Evolutionary conservation across 2,329 filamentous ascomycete species (phyloP), one percentile per base, ranked within the genome.

Genomic region (Daldinia eschscholtzii): DNA sequence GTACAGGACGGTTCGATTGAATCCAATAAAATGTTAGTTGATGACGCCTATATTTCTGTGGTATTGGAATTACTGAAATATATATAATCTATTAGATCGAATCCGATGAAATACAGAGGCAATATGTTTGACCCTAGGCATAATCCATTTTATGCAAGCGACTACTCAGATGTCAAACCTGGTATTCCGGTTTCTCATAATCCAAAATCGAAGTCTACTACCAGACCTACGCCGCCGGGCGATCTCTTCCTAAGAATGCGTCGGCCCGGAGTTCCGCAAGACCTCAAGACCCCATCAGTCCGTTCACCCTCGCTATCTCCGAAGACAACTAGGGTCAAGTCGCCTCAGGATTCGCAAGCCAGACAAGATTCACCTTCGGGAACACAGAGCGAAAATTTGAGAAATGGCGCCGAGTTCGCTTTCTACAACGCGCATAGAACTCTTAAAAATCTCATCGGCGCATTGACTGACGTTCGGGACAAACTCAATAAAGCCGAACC

Each of bases 11-110:
- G 13, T 0, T n/a, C 65, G 15, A 48, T 15, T 41, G n/a, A 59
- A 59, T 37, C 57, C n/a, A 69, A 37, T 37, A 57, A 41, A 7
- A n/a, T 37, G 65, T 70, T 55, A 65, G 68, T 57, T 13, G 9
- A 4, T 18, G 23, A 33, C 10, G 6, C 9, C 1, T 30, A 28
- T n/a, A 13, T 18, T 4, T 50, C 9, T 33, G 30, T 50, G 26
- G 5, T 28, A 48, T 5, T 50, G 5, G 6, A 3, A 3, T 50
- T 6, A 6, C 46, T 3, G 23, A 50, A 50, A 50, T 30, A 18
- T 30, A 12, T 39, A 55, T 23, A 39, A n/a, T 4, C 30, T 23
- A 12, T 2, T 15, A 55, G 52, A 13, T 6, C 33, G 7, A 55
- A 12, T 10, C 10, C 26, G 18, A 35, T 33, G 15, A 13, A 33